Percentiles rank a stretch among this genome's conserved stretches.
Conservation (phyloP, 345 rosid genomes). For the Eutrema yunnanense region DNA sequence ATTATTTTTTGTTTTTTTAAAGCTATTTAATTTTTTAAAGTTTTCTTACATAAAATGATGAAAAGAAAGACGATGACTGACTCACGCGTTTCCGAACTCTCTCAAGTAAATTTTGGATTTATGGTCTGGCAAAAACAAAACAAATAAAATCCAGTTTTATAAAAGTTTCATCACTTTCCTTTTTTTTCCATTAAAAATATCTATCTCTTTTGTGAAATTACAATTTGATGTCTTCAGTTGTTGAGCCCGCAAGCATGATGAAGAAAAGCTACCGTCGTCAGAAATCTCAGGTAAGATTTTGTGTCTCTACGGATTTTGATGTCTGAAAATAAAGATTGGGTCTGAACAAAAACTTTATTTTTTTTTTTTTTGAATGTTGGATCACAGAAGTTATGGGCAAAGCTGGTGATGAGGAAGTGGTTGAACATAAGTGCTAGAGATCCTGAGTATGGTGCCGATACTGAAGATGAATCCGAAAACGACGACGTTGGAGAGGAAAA, state of each 20-base stretch:
- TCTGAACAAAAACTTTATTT: background rate
- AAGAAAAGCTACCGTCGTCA: conserved; percentile 29
- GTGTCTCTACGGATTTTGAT: background rate
- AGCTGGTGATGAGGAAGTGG: conserved; percentile 72
- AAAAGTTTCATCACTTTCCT: conserved; percentile 15
- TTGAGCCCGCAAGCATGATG: conserved; percentile 8
- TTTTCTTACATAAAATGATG: conserved; percentile 28
- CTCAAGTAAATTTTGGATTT: conserved; percentile 15
- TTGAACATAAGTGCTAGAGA: conserved; percentile 58
- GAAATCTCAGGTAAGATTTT: conserved; percentile 21
- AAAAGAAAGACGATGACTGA: conserved; percentile 14
- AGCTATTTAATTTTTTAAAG: too few relatives aligned
- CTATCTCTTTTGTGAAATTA: background rate
- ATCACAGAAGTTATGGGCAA: conserved; percentile 53
- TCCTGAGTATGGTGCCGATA: conserved; percentile 80
- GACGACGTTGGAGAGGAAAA: conserved; percentile 36
- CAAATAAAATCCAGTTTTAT: background rate
- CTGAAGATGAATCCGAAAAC: conserved; percentile 41
- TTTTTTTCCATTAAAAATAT: background rate
- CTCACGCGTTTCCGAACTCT: conserved; percentile 28
- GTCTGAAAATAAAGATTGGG: background rate
- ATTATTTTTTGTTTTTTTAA: background rate
- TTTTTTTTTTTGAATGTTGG: background rate
- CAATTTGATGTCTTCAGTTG: conserved; percentile 20
- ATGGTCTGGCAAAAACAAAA: conserved; percentile 8